Conservation (phyloP, 148 eudicot species). For the Diospyros lotus region DNA sequence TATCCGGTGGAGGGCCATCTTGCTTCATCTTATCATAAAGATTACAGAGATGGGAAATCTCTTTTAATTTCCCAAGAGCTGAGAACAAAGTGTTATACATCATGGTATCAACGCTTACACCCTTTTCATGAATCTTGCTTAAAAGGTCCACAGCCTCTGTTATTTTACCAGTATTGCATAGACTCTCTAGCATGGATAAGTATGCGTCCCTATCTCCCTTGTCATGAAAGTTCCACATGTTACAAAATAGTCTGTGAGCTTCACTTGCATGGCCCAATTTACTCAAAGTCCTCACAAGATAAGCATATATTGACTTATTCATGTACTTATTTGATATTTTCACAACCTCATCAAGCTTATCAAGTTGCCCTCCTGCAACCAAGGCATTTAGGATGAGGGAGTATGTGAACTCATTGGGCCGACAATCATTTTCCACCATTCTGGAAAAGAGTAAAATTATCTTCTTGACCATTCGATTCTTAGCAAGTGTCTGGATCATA, state of each 20-base stretch:
- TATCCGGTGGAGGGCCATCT: slow-evolving; percentile 75
- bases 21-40: slow-evolving; percentile 72
- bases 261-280: slow-evolving; percentile 88
- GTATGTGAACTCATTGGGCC: slow-evolving; percentile 88
- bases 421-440: slow-evolving; percentile 75
- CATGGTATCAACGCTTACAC: slow-evolving; percentile 51
- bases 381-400: slow-evolving; percentile 65
- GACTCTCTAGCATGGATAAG: slow-evolving; percentile 76
- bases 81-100: slow-evolving; percentile 82
- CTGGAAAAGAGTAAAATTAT: slow-evolving; percentile 60
- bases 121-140: slow-evolving; percentile 77
- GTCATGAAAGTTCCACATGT: slow-evolving; percentile 82
- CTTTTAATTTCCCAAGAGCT: slow-evolving; percentile 74
- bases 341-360: slow-evolving; percentile 69
- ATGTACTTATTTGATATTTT: slow-evolving; percentile 67
- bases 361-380: slow-evolving; percentile 73
- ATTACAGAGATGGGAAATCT: slow-evolving; percentile 63
- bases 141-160: slow-evolving; percentile 74
- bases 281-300: slow-evolving; percentile 73
- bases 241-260: slow-evolving; percentile 85
- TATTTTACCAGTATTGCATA: slow-evolving; percentile 68
- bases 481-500: slow-evolving; percentile 67
- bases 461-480: slow-evolving; percentile 66
- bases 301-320: slow-evolving; percentile 78
- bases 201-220: slow-evolving; percentile 91